A percentile compares a stretch with the other conserved stretches of the same genome.
Evolutionary conservation across 2,329 filamentous ascomycete species (phyloP).

Genomic region (Cordyceps javanica): DNA sequence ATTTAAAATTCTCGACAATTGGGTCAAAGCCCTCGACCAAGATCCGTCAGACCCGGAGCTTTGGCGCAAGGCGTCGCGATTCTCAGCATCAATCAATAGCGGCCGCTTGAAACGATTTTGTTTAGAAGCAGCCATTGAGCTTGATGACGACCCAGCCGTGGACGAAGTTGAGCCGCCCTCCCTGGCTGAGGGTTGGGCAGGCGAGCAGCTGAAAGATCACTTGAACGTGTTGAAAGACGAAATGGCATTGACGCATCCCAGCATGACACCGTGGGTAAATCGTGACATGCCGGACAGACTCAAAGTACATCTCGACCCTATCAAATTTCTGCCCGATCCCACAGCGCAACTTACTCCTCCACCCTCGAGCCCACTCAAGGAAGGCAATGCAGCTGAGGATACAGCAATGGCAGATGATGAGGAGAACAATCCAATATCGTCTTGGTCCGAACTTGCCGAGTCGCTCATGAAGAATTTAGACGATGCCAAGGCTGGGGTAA

Average conservation of each 20-base stretch:
- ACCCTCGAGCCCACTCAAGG: conserved; percentile 14
- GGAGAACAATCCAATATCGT: background rate
- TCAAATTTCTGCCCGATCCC: conserved; percentile 55
- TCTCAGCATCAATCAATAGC: conserved; percentile 53
- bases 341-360: conserved; percentile 33
- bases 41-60: conserved; percentile 63
- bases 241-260: conserved; percentile 53
- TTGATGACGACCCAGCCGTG: conserved; percentile 60
- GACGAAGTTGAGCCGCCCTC: conserved; percentile 57
- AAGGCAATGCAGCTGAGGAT: background rate
- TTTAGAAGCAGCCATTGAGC: conserved; percentile 59
- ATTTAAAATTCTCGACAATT: conserved; percentile 47
- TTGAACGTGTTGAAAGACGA: conserved; percentile 48
- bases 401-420: background rate
- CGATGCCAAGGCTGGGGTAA: conserved; percentile 14
- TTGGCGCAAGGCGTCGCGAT: conserved; percentile 54
- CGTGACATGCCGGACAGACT: conserved; percentile 45
- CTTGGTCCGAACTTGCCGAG: conserved; percentile 5
- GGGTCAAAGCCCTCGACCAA: conserved; percentile 53
- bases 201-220: conserved; percentile 53
- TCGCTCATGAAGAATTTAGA: background rate
- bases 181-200: conserved; percentile 56
- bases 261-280: conserved; percentile 51
- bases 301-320: conserved; percentile 51
- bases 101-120: conserved; percentile 54